phyloP scores from a whole-genome alignment of 2,329 filamentous ascomycete genomes.

The Didymella glomerata region DNA sequence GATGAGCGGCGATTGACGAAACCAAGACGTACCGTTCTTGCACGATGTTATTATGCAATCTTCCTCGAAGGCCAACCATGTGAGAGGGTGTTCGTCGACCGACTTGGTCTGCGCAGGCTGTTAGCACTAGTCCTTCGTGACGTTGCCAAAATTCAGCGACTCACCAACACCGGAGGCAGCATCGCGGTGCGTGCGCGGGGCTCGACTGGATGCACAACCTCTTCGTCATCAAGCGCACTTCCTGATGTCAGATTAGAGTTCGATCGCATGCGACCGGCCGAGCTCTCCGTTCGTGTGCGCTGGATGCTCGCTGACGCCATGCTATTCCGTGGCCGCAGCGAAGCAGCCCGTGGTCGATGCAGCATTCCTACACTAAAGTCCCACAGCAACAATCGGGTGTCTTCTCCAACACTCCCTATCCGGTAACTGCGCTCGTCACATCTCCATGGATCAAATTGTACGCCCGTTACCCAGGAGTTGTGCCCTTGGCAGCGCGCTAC shows the following conservation, averaged over 20 bases:
- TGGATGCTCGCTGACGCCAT: conserved; percentile 58
- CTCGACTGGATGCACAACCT: conserved; percentile 81
- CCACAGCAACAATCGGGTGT: conserved; percentile 90
- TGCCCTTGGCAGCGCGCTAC: conserved; percentile 95
- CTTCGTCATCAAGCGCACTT: conserved; percentile 66
- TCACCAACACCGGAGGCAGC: conserved; percentile 87
- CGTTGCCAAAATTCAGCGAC: conserved; percentile 39
- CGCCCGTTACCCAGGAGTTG: conserved; percentile 91
- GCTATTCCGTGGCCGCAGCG: conserved; percentile 65
- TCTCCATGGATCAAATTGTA: conserved; percentile 96
- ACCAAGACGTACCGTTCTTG: conserved; percentile 74
- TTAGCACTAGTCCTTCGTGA: conserved; percentile 12
- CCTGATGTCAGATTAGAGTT: conserved; percentile 70
- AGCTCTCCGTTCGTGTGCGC: conserved; percentile 67
- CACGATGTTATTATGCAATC: conserved; percentile 93
- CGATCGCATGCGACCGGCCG: conserved; percentile 70
- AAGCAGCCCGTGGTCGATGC: conserved; percentile 80
- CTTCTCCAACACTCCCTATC: conserved; percentile 95
- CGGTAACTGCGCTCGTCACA: conserved; percentile 96
- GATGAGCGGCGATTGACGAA: conserved; percentile 14
- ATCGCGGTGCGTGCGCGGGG: conserved; percentile 84
- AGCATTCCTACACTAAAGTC: conserved; percentile 98
- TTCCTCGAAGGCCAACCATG: conserved; percentile 92
- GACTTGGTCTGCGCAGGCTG: conserved; percentile 70
- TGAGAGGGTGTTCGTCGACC: conserved; percentile 85